Percentiles rank a stretch among this genome's conserved stretches.
These are phyloP conservation scores for Fusarium clavum DNA, from an alignment of 2,329 filamentous ascomycete genomes.

Conservation along the genomic window DNA sequence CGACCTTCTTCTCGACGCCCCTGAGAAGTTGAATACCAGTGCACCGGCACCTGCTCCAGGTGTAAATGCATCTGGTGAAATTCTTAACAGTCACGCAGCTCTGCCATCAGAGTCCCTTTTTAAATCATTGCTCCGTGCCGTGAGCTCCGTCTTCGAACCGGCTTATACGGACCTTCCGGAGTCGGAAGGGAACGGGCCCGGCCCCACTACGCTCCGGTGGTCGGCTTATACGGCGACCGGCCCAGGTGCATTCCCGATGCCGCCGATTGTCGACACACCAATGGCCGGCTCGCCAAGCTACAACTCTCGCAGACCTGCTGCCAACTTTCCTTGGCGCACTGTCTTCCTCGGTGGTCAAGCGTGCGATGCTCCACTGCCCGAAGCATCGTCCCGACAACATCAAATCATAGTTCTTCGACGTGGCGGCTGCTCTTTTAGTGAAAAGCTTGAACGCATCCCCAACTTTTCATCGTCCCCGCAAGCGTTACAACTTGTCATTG, in stretches of 20 bases:
- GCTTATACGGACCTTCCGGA: conserved; percentile 48
- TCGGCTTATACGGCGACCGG: conserved; percentile 66
- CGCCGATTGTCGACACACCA: conserved; percentile 70
- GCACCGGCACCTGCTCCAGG: conserved; percentile 29
- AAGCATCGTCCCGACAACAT: conserved; percentile 65
- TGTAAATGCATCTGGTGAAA: conserved; percentile 31
- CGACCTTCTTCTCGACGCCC: conserved; percentile 63
- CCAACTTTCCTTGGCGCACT: conserved; percentile 73
- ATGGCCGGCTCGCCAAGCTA: conserved; percentile 57
- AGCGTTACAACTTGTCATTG: conserved; percentile 82
- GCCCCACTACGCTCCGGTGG: conserved; percentile 59
- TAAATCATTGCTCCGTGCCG: conserved; percentile 60
- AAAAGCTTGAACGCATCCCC: conserved; percentile 89
- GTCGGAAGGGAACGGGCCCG: conserved; percentile 46
- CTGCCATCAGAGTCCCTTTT: conserved; percentile 56
- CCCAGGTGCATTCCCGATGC: conserved; percentile 74
- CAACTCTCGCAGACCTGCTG: conserved; percentile 51
- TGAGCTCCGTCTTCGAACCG: conserved; percentile 58
- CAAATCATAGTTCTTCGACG: conserved; percentile 85
- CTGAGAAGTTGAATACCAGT: conserved; percentile 45
- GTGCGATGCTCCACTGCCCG: conserved; percentile 69
- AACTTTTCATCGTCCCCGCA: conserved; percentile 71
- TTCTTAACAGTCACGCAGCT: conserved; percentile 18
- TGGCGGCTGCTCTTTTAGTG: conserved; percentile 84
- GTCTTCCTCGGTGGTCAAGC: conserved; percentile 78